Conservation (phyloP, 2,329 filamentous ascomycete genomes). For the Aspergillus pseudoviridinutans region DNA sequence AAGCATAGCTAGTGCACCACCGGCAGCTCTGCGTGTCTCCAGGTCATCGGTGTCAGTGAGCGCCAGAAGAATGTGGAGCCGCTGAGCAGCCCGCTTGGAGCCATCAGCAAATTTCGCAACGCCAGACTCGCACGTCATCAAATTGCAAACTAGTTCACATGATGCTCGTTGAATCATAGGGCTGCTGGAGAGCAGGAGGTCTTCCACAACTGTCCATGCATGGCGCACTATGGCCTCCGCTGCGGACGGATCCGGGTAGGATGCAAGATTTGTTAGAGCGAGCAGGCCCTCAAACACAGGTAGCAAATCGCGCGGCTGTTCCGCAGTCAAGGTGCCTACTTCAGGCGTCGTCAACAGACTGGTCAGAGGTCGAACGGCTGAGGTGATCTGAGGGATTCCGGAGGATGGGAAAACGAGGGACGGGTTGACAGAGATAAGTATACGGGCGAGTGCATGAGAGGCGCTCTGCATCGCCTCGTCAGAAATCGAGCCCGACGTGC, state of each 20-base stretch:
- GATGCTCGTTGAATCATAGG: slow-evolving; percentile 73
- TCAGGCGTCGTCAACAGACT: slow-evolving; percentile 68
- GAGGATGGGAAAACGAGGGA: slow-evolving; percentile 76
- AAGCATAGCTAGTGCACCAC: slow-evolving; percentile 81
- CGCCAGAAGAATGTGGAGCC: slow-evolving; percentile 79
- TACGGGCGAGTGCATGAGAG: slow-evolving; percentile 76
- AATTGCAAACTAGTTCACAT: slow-evolving; percentile 86
- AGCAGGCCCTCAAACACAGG: slow-evolving; percentile 88
- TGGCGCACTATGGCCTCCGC: slow-evolving; percentile 70
- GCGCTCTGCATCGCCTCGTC: slow-evolving; percentile 53
- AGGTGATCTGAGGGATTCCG: slow-evolving; percentile 66
- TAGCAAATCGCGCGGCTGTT: slow-evolving; percentile 68
- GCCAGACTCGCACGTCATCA: slow-evolving; percentile 50
- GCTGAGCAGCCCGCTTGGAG: slow-evolving; percentile 63
- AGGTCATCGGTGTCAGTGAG: slow-evolving; percentile 81
- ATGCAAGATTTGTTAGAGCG: slow-evolving; percentile 90
- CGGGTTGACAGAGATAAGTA: slow-evolving; percentile 83
- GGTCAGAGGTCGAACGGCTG: slow-evolving; percentile 77
- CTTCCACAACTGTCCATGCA: slow-evolving; percentile 74
- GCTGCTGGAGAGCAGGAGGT: slow-evolving; percentile 75
- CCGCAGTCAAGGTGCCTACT: slow-evolving; percentile 46
- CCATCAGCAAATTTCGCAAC: slow-evolving; percentile 48
- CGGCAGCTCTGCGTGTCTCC: slow-evolving; percentile 75
- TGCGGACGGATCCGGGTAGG: slow-evolving; percentile 43
- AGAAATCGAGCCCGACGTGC: slow-evolving; percentile 35